Percentiles rank a stretch among this genome's conserved stretches.
These are phyloP conservation scores for Verticillium isaacii DNA, from an alignment of 2,329 filamentous ascomycete genomes.

Conservation along the genomic window DNA sequence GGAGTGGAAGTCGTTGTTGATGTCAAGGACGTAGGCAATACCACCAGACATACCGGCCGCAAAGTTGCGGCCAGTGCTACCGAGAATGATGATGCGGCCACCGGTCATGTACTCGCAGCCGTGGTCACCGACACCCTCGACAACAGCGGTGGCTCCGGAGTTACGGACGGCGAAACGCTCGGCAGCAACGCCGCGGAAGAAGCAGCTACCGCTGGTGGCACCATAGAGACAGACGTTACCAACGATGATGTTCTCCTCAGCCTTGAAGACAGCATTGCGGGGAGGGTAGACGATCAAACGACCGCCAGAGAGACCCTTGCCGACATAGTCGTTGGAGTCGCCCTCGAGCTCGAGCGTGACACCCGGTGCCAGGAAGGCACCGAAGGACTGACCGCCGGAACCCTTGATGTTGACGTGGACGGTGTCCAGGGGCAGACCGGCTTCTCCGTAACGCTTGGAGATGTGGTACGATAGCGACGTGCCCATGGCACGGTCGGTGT, in stretches of 20 bases:
- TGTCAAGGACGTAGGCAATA: slow-evolving; percentile 91
- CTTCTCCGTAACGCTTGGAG: slow-evolving; percentile 85
- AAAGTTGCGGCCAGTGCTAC: slow-evolving; percentile 91
- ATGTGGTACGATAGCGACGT: slow-evolving; percentile 95
- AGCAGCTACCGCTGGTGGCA: slow-evolving; percentile 84
- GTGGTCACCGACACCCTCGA: slow-evolving; percentile 94
- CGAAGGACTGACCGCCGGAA: slow-evolving; percentile 93
- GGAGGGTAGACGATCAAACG: slow-evolving; percentile 91
- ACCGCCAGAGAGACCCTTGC: slow-evolving; percentile 91
- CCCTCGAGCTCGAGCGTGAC: slow-evolving; percentile 93
- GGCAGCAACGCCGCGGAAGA: slow-evolving; percentile 94
- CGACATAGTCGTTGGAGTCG: slow-evolving; percentile 94
- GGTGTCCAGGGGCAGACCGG: slow-evolving; percentile 84
- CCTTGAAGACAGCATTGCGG: slow-evolving; percentile 85
- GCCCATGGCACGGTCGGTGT: slow-evolving; percentile 91
- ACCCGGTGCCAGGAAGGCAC: slow-evolving; percentile 88
- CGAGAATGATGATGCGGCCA: slow-evolving; percentile 81
- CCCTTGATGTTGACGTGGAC: slow-evolving; percentile 96
- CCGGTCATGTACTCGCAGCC: slow-evolving; percentile 99
- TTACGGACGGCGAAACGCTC: slow-evolving; percentile 97
- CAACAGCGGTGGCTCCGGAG: slow-evolving; percentile 91
- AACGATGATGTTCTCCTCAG: slow-evolving; percentile 90
- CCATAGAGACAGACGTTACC: slow-evolving; percentile 96
- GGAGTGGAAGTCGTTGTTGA: slow-evolving; percentile 80
- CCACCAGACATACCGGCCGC: slow-evolving; percentile 98